A percentile compares a stretch with the other conserved stretches of the same genome.
Evolutionary conservation across 1,284 basidiomycete species (phyloP).

Genomic region (Athelia sp.): DNA sequence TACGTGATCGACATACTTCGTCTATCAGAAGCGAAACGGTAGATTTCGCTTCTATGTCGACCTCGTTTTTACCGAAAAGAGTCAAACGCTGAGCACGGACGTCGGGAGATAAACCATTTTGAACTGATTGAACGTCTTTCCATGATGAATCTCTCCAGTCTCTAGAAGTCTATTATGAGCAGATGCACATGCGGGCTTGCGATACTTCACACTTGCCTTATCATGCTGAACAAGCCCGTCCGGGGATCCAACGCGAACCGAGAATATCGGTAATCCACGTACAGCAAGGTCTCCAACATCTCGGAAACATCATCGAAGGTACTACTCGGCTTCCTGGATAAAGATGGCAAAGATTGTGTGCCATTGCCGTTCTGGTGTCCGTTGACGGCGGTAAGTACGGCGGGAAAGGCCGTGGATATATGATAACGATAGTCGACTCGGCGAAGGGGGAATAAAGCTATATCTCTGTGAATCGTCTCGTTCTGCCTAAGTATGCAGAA

Average conservation of each 20-base stretch:
- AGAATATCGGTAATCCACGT: constrained; percentile 84
- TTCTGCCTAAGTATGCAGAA: constrained; percentile 8
- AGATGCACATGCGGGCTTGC: constrained; percentile 3
- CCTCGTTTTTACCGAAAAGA: constrained; percentile 85
- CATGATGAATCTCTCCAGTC: constrained; percentile 91
- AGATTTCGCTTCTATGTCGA: constrained; percentile 90
- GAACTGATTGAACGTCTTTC: constrained; percentile 59
- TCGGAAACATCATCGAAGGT: constrained; percentile 26
- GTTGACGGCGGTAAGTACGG: constrained; percentile 8
- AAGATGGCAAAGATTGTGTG: constrained; percentile 9
- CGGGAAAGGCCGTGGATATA: constrained; percentile 73
- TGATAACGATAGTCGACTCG: constrained; percentile 72
- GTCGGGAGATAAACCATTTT: constrained; percentile 53
- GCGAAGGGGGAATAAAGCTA: constrained; percentile 71
- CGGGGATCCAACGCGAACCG: constrained; percentile 86
- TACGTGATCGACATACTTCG: constrained; percentile 55
- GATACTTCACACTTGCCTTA: constrained; percentile 48
- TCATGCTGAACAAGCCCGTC: constrained; percentile 79
- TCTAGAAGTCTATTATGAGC: constrained; percentile 37
- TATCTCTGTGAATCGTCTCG: constrained; percentile 79
- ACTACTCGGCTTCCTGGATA: constrained; percentile 19
- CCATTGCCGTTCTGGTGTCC: constrained; percentile 11
- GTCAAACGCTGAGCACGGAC: constrained; percentile 62
- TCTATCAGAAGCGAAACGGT: constrained; percentile 82
- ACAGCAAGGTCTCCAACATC: constrained; percentile 46